Evolutionary conservation across 345 rosid genomes (phyloP), one percentile per base, ranked within the genome.

Genomic region (Corchorus olitorius): DNA sequence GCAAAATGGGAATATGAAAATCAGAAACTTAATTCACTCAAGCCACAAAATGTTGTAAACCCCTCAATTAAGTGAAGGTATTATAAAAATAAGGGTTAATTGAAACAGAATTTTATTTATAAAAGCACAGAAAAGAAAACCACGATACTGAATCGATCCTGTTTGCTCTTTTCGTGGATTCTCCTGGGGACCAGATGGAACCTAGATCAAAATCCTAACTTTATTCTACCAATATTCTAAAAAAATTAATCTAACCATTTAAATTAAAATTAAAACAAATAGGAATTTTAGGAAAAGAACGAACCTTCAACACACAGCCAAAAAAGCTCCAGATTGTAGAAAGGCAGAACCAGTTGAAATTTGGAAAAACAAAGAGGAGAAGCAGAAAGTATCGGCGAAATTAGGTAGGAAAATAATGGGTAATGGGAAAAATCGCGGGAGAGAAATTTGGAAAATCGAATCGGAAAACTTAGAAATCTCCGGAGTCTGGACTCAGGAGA

Each of bases 131-230:
- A 49, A 55, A 10, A 37, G 13, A n/a, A 55, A 55, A 3, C 19
- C 12, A 22, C 54, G 48, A 53, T 37, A 71, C 50, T 55, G 52
- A 53, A 37, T 4, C 15, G 9, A 2, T 71, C 64, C 62, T 43
- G 19, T 72, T 56, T 58, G 64, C 19, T 39, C 43, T 67, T 41
- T 54, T 56, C 17, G 12, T 5, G 53, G 64, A 72, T 71, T 58
- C 75, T 56, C 65, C n/a, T 1, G 53, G 75, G 52, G 65, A 72
- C 66, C 65, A 72, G 3, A 56, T 22, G 45, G 37, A 72, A 72
- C 54, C 65, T 4, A 41, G 41, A 72, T 58, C 20, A 58, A 20
- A 41, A 72, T 4, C 39, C 1, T 20, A 72, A 41, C 19, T 58
- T 58, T 20, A 45, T 43, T 20, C 8, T 20, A 45, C 39, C 41